Percentiles rank a stretch among this genome's conserved stretches.
phyloP scores from a whole-genome alignment of 176 grass and related monocot species.

The Carex pumila region DNA sequence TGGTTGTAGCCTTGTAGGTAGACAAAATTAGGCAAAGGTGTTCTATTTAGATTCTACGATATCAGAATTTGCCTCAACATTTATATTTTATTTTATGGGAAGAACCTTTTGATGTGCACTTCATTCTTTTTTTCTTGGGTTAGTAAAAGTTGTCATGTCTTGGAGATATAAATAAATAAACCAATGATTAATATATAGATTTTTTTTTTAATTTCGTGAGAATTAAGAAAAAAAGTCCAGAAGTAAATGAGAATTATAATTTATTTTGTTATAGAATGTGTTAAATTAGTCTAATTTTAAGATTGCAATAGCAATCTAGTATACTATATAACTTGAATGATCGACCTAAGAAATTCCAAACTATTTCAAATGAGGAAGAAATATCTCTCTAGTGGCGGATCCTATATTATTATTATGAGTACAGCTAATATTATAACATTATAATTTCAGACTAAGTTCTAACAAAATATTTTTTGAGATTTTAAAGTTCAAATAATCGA shows the following conservation, averaged over 20 bases:
- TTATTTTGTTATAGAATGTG: too few species aligned
- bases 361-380: background rate
- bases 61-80: background rate
- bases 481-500: too few species aligned
- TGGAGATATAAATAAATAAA: background rate
- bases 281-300: background rate
- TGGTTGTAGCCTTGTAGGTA: background rate
- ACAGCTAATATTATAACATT: too few species aligned
- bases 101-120: background rate
- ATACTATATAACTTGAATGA: too few species aligned
- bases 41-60: background rate
- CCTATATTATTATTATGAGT: background rate
- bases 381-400: background rate
- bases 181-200: background rate
- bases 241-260: too few species aligned
- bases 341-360: background rate
- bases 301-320: background rate
- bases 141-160: background rate
- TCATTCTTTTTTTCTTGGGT: background rate
- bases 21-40: background rate
- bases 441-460: too few species aligned
- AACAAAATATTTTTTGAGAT: too few species aligned
- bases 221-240: too few species aligned
- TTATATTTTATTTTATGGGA: background rate
- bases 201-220: background rate